Evolutionary conservation across 2,329 filamentous ascomycete species (phyloP).

Genomic region (Hypoxylon sp.): DNA sequence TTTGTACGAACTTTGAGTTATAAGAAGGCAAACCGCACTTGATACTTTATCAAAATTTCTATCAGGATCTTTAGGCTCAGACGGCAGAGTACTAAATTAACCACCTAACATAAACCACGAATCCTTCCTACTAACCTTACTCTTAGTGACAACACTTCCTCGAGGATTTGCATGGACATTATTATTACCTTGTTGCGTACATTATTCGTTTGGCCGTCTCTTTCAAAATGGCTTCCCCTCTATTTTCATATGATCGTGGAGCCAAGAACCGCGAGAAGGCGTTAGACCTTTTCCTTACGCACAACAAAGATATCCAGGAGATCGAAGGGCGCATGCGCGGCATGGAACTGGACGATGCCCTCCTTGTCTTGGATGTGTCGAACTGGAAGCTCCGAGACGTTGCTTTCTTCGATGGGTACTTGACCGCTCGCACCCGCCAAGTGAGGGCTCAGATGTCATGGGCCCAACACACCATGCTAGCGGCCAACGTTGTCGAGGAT

Average conservation of each 20-base stretch:
- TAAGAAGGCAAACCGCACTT: neutral
- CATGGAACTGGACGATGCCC: conserved; percentile 16
- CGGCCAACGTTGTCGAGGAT: conserved; percentile 7
- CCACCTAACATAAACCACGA: neutral
- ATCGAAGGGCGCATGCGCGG: neutral
- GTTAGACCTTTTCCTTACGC: neutral
- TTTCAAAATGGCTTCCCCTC: neutral
- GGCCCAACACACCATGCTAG: conserved; percentile 7
- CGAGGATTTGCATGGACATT: neutral
- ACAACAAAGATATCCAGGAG: neutral
- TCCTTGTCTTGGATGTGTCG: conserved; percentile 11
- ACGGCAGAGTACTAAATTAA: neutral
- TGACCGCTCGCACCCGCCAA: neutral
- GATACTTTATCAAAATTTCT: neutral
- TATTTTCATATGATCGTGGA: neutral
- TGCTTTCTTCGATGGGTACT: neutral
- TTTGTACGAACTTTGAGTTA: conserved; percentile 6
- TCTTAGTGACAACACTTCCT: neutral
- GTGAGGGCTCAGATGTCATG: neutral
- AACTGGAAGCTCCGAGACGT: conserved; percentile 6
- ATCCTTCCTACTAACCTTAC: neutral
- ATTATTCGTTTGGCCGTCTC: neutral
- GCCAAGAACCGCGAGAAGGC: neutral
- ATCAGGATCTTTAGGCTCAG: neutral
- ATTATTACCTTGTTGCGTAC: neutral